A percentile compares a stretch with the other conserved stretches of the same genome.
These are phyloP conservation scores for Colletotrichum tropicale DNA, from an alignment of 2,329 filamentous ascomycete genomes.

Conservation along the genomic window DNA sequence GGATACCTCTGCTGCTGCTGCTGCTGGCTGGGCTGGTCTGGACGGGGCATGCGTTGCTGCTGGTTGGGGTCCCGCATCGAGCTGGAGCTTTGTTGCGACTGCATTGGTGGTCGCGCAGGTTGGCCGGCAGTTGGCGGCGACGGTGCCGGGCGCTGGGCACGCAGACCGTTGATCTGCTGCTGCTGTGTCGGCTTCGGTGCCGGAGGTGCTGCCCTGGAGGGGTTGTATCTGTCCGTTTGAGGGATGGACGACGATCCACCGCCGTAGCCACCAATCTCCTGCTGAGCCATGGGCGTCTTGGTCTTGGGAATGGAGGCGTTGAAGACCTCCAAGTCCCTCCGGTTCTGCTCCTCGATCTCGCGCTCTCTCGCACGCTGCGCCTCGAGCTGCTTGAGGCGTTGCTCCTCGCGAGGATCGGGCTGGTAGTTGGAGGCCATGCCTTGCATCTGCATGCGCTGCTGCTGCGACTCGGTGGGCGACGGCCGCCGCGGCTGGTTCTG, in stretches of 20 bases:
- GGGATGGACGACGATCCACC: constrained; percentile 51
- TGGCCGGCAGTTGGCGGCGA: constrained; percentile 58
- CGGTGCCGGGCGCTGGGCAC: constrained; percentile 84
- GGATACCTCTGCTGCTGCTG: constrained; percentile 48
- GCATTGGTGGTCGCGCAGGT: constrained; percentile 48
- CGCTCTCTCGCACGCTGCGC: constrained; percentile 58
- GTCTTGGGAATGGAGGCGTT: constrained; percentile 87
- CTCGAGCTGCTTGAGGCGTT: constrained; percentile 67
- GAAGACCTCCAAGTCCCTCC: constrained; percentile 83
- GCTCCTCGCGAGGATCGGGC: constrained; percentile 57
- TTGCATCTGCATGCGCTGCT: constrained; percentile 64
- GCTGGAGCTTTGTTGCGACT: constrained; percentile 55
- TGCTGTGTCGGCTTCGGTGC: constrained; percentile 67
- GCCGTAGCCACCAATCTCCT: constrained; percentile 80
- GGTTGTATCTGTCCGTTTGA: constrained; percentile 77
- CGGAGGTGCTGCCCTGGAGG: constrained; percentile 81
- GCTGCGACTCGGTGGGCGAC: constrained; percentile 48
- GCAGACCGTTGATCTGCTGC: constrained; percentile 59
- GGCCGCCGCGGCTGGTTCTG: constrained; percentile 46
- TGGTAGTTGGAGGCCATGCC: constrained; percentile 60
- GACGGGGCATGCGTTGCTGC: constrained; percentile 48
- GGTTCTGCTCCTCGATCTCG: constrained; percentile 68
- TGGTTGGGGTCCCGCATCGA: constrained; percentile 49
- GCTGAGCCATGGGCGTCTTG: constrained; percentile 81
- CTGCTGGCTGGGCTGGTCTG: constrained; percentile 47